Base-by-base conservation (phyloP, 2,329 filamentous ascomycete species). In the Fusarium nematophilum region DNA sequence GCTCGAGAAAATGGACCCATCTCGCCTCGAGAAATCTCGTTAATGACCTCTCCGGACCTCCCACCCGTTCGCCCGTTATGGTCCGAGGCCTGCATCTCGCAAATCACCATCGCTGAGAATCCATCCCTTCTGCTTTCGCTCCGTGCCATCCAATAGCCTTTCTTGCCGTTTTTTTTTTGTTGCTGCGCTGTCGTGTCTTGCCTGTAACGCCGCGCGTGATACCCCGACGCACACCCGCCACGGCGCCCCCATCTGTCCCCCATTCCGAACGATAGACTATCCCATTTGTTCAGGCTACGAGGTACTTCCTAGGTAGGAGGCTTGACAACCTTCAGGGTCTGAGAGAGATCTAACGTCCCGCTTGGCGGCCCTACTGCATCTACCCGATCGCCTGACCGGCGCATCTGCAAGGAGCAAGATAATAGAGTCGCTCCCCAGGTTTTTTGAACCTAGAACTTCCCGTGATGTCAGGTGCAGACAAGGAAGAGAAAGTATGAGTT, bases 401-500 rank as follows among this genome's bases (percentile, higher is more conserved):
- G 59, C 62, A 68, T 57, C 69, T 70, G 70, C 72, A 73, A 70
- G 70, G 66, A 71, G 61, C 56, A 64, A 69, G 65, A 71, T 67
- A 72, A 72, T 73, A 73, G 65, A 72, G 59, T 65, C 65, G 59
- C 59, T 64, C 64, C 66, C 66, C 72, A 64, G 53, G 63, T 62
- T 70, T 62, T 66, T 62, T 59, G 31, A 45, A 31, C 55, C 43
- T 57, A 61, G 53, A 59, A 53, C 53, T 59, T 64, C 57, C 61
- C 60, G 60, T 66, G 43, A 69, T 69, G 66, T 62, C 68, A 59
- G 64, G 59, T 45, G 65, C 58, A 56, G 60, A 66, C 46, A 68
- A 67, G 63, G 69, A 69, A 68, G 51, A 67, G 59, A 67, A 76
- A 79, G 78, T 79, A 81, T 80, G 78, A 79, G 67, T 70, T 70